Evolutionary conservation across 1,284 basidiomycete genomes (phyloP), one percentile per base, ranked within the genome.

Genomic region (Malassezia sp.): DNA sequence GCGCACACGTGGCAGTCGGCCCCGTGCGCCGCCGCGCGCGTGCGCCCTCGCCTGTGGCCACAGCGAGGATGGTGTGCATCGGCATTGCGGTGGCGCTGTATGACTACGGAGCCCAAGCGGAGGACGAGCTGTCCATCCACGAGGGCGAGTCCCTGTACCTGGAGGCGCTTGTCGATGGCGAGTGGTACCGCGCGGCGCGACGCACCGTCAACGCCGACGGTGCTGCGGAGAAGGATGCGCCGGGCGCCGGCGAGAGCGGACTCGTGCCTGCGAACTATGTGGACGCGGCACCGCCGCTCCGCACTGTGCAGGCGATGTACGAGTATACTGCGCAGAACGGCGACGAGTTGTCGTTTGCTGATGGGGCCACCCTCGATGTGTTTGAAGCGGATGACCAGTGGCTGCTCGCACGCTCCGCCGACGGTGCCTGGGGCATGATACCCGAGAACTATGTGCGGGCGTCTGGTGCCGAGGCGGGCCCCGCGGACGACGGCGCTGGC

Each of bases 241-340:
- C 50, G 2, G 56, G 50, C 31, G 36, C 40, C 12, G 53, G 42
- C 35, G 46, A 46, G 24, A 53, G 58, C 11, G 67, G 67, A 26
- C 58, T 70, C 20, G 62, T 70, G 31, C 67, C 67, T 1, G 63
- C 63, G 38, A 70, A 68, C 53, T 70, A 70, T 39, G 60, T 70
- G 31, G 63, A 70, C 28, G 55, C 57, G 42, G 54, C 59, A 11
- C 62, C 63, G 42, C 67, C 65, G 34, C 36, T 67, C 21, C 53
- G 63, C 17, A 27, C 57, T 29, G 68, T 64, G 43, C 54, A 57
- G 23, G 67, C 66, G 0, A 45, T 60, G 23, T 70, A 70, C 48
- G 65, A 65, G 37, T 70, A 70, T 42, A 48, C 54, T 31, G 59
- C 64, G 5, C 60, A 64, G 52, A 62, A 55, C 26, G 60, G 61